Percentiles rank a stretch among this genome's conserved stretches.
phyloP scores from a whole-genome alignment of 352 stramenopile species.

The Pythium plurisporium region DNA sequence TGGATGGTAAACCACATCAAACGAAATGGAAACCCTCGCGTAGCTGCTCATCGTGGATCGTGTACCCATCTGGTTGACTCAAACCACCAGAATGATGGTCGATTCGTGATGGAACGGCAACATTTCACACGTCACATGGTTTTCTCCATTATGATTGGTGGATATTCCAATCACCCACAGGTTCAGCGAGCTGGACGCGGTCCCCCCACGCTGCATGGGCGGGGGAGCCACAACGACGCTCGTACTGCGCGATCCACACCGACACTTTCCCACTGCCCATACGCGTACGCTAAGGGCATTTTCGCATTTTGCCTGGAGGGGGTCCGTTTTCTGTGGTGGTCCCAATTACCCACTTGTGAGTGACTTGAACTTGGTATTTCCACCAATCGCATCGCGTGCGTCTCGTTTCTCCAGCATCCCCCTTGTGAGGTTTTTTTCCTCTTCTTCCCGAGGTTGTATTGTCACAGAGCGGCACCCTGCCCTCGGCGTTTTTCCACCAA shows the following conservation, averaged over 20 bases:
- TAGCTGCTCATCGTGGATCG: no score
- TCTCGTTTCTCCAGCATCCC: slow-evolving; percentile 3
- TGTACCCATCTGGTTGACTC: not conserved
- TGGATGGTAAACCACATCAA: not conserved
- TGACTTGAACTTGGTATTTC: slow-evolving; percentile 10
- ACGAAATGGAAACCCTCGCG: no score
- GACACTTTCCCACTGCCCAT: no score
- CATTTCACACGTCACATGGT: not conserved
- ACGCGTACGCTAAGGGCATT: no score
- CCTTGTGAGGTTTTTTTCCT: not conserved
- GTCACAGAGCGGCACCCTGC: no score
- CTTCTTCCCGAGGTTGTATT: not conserved
- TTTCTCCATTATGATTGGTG: not conserved
- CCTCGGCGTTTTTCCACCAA: not conserved
- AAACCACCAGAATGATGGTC: not conserved
- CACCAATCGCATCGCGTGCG: not conserved
- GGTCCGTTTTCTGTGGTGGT: no score
- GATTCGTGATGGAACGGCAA: not conserved
- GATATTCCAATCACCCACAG: not conserved
- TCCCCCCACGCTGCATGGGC: no score
- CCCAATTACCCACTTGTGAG: no score
- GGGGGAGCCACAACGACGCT: no score
- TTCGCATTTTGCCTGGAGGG: no score
- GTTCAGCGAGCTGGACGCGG: no score
- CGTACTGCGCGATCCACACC: no score